Base-by-base conservation (phyloP, 2,329 filamentous ascomycete species). In the Chalaropsis ovoidea region DNA sequence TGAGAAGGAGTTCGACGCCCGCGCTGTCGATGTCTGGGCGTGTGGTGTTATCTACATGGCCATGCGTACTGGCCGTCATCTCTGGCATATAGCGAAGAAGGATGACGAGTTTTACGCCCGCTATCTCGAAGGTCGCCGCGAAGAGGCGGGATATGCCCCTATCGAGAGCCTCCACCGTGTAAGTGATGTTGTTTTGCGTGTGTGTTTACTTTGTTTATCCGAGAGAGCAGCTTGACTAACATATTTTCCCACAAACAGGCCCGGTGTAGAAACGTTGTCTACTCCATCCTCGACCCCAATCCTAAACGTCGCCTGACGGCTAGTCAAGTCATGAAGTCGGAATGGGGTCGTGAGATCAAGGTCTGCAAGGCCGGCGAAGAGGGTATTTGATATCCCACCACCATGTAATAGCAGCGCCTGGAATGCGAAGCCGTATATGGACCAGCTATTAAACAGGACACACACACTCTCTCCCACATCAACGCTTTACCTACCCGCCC, bases 11-110 rank as follows among this genome's bases (percentile, higher is more conserved):
- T 99, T 99, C 70, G 94, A 99, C 73, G 94, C 94, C 39, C 84
- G 94, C 67, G 93, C 94, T n/a, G 93, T 99, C 61, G 94, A 99
- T 72, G 88, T 97, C 15, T 99, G 94, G 94, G 94, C 94, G 27
- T 96, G 91, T 68, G 94, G 94, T 73, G 94, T 99, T 63, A 99
- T 99, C 68, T 99, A 99, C 78, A 99, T 99, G 94, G 94, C 94
- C 15, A 99, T 99, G 94, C 84, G 94, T 67, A 97, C 93, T 1
- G 94, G 94, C 5, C 84, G 94, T 64, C 94, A 99, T 75, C 80
- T 99, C 8, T 99, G 94, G 94, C 88, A 92, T 65, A 85, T 96
- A n/a, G 94, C 94, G 6, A 93, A 93, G 76, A 95, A 91, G 76
- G 92, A 95, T 65, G 93, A 99, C 72, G 94, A 97, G 73, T 99